Conservation (phyloP, 139 green algal species). For the Auxenochlorella protothecoides region DNA sequence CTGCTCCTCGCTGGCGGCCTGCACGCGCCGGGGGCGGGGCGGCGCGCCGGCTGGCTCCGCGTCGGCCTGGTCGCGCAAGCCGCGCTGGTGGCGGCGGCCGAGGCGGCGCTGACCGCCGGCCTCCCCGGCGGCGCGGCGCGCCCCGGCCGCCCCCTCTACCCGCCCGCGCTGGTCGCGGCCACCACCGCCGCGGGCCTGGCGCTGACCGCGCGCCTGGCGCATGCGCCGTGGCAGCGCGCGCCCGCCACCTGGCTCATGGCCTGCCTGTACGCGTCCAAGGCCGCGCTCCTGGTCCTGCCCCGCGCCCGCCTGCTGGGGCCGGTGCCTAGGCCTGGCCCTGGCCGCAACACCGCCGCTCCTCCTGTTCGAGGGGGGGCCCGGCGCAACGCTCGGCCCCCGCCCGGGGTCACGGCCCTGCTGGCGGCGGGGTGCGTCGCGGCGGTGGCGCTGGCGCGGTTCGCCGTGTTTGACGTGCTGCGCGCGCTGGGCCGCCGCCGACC, state of each 20-base stretch:
- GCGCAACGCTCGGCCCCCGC: conserved; percentile 23
- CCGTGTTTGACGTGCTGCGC: conserved; percentile 75
- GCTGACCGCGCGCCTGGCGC: too few relatives aligned
- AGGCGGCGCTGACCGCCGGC: background rate
- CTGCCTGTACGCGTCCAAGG: too few relatives aligned
- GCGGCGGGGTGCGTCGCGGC: conserved; percentile 31
- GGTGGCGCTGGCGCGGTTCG: conserved; percentile 61
- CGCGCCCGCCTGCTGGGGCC: background rate
- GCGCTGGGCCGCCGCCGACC: conserved; percentile 45
- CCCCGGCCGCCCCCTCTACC: background rate
- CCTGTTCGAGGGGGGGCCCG: background rate
- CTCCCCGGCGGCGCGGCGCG: background rate
- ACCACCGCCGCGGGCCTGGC: too few relatives aligned
- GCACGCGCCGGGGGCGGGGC: conserved; percentile 5
- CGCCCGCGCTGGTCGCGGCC: too few relatives aligned
- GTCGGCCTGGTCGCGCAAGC: background rate
- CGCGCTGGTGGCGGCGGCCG: background rate
- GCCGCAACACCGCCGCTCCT: background rate
- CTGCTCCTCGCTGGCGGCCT: conserved; percentile 65
- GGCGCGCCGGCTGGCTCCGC: background rate
- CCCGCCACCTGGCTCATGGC: too few relatives aligned
- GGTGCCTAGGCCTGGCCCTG: background rate
- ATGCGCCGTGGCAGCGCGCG: too few relatives aligned
- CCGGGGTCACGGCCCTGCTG: conserved; percentile 49
- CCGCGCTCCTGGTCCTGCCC: too few relatives aligned